A percentile compares a stretch with the other conserved stretches of the same genome.
phyloP scores from a whole-genome alignment of 2,329 filamentous ascomycete genomes.

The Ophiobolus disseminans region DNA sequence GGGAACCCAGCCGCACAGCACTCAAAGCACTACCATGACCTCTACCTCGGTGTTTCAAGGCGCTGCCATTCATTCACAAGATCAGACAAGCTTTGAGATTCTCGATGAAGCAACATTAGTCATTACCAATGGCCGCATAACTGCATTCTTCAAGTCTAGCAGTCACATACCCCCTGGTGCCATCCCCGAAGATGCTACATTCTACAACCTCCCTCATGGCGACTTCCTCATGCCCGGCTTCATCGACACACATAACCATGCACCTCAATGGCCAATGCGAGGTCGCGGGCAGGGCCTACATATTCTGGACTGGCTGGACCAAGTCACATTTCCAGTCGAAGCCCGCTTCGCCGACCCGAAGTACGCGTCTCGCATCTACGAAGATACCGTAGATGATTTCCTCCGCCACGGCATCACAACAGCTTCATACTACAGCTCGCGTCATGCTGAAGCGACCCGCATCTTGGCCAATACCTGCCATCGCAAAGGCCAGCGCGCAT shows the following conservation, averaged over 20 bases:
- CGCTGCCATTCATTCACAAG: background rate
- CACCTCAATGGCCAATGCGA: conserved; percentile 62
- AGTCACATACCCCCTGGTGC: background rate
- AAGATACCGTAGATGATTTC: conserved; percentile 60
- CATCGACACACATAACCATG: conserved; percentile 73
- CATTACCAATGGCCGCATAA: background rate
- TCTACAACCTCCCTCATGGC: conserved; percentile 24
- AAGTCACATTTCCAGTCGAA: conserved; percentile 71
- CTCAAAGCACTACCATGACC: no score
- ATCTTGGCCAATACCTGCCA: conserved; percentile 64
- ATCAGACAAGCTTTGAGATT: background rate
- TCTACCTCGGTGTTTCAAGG: background rate
- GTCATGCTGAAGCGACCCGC: conserved; percentile 63
- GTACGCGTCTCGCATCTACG: conserved; percentile 54
- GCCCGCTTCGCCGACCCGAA: conserved; percentile 63
- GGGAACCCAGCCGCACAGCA: no score
- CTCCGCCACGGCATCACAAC: conserved; percentile 69
- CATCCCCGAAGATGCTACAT: background rate
- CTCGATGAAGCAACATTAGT: background rate
- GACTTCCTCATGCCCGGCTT: conserved; percentile 67
- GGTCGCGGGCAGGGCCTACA: conserved; percentile 51
- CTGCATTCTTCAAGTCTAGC: background rate
- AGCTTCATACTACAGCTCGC: conserved; percentile 66
- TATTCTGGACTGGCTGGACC: conserved; percentile 64
- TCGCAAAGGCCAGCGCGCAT: conserved; percentile 62